Base-by-base conservation (phyloP, 2,329 filamentous ascomycete genomes). In the Gyromitra esculenta region DNA sequence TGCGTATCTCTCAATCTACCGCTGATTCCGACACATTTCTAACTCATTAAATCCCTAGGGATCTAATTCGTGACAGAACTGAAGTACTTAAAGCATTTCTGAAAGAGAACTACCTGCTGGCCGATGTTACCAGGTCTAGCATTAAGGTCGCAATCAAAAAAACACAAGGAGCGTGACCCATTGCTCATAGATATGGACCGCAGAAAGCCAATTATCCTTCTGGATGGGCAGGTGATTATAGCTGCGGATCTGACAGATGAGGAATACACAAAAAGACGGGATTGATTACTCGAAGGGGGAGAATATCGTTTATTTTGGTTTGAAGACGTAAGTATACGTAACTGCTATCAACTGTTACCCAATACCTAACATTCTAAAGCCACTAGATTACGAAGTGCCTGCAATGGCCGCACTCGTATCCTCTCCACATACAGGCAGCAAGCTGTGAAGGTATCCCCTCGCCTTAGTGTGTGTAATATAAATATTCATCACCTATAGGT, bases 291-390 rank as follows among this genome's bases (percentile, higher is more conserved):
- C 8, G 9, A 54, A 54, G 18, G 18, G 11, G 18, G 21, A 25
- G 25, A n/a, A 18, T 21, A 54, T 31, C 25, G 7, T 25, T 25
- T 8, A 18, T 54, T 54, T 8, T 54, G 0, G 18, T 54, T 54
- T 8, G 8, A 54, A 31, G 50, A 25, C 25, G 50, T 54, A 25
- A 54, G 18, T 8, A 54, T n/a, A 13, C 7, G 13, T n/a, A 13
- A n/a, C 18, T 54, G 15, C 18, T 9, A 18, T 54, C 25, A 18
- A 11, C 25, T 11, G 18, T 54, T 8, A 7, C 15, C 18, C 18
- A 54, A 54, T 54, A 18, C 18, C 18, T 54, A 54, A 54, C n/a
- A 54, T 31, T 31, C 50, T 21, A 54, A 31, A 54, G 18, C 50
- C 18, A 31, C 18, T 54, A 2, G 2, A 18, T 8, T 54, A 5